A percentile compares a stretch with the other conserved stretches of the same genome.
These are phyloP conservation scores for Saccharomycopsis amapae DNA, from an alignment of 805 yeast species.

Conservation along the genomic window DNA sequence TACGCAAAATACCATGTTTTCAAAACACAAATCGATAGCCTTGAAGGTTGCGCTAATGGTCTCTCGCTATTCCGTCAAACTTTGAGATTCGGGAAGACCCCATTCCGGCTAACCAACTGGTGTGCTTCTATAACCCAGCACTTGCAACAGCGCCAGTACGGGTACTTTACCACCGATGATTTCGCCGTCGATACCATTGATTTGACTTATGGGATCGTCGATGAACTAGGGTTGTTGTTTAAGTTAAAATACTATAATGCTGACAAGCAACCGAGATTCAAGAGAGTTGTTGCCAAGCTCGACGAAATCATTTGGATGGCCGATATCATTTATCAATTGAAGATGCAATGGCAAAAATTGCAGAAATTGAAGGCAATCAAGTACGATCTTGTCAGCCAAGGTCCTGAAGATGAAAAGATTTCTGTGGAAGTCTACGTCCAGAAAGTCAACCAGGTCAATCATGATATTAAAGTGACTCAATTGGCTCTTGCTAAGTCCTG, in stretches of 20 bases:
- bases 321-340: slow-evolving; percentile 19
- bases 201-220: slow-evolving; percentile 20
- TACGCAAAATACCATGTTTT: slow-evolving; percentile 11
- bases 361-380: neutral
- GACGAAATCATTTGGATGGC: slow-evolving; percentile 20
- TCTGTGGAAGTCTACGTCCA: slow-evolving; percentile 4
- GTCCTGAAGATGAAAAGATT: slow-evolving; percentile 4
- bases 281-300: slow-evolving; percentile 4
- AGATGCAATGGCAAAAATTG: slow-evolving; percentile 1
- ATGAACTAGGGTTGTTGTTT: slow-evolving; percentile 20
- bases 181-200: slow-evolving; percentile 16
- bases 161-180: slow-evolving; percentile 4
- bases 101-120: slow-evolving; percentile 10
- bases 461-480: slow-evolving; percentile 1
- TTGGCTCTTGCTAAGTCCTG: slow-evolving; percentile 6
- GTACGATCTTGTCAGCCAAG: neutral
- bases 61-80: slow-evolving; percentile 20
- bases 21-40: slow-evolving; percentile 9
- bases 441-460: slow-evolving; percentile 2
- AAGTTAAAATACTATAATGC: slow-evolving; percentile 11
- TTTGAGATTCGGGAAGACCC: slow-evolving; percentile 21
- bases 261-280: slow-evolving; percentile 8
- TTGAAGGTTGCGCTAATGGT: slow-evolving; percentile 14
- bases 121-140: neutral
- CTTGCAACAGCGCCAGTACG: neutral